Evolutionary conservation across 208 protist genomes (phyloP).

Genomic region (Leishmania martiniquensis): DNA sequence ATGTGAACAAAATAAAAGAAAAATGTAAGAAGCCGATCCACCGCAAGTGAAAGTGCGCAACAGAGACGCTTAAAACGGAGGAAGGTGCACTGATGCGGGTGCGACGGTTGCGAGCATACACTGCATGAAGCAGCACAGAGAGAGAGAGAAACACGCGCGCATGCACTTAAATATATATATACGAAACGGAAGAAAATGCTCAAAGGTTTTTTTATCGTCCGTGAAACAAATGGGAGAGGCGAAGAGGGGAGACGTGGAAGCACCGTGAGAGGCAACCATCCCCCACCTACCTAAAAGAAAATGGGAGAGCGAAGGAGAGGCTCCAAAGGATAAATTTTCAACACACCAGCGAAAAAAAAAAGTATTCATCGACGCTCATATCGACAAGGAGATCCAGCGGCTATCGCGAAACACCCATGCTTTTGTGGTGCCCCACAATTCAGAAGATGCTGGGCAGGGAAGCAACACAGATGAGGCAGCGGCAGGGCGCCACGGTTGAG

Average conservation of each 20-base stretch:
- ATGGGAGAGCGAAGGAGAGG: background rate
- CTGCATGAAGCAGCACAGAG: too few relatives aligned
- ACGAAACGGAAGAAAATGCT: background rate
- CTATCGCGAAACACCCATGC: conserved; percentile 26
- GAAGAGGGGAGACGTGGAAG: background rate
- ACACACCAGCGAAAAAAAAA: background rate
- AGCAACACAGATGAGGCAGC: background rate
- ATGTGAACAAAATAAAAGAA: background rate
- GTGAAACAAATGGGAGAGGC: background rate
- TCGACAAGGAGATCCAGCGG: conserved; percentile 20
- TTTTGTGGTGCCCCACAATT: conserved; percentile 13
- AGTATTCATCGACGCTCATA: conserved; percentile 2
- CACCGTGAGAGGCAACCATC: too few relatives aligned
- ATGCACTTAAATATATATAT: background rate
- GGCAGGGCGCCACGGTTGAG: background rate
- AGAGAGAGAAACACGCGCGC: background rate
- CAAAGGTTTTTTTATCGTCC: background rate
- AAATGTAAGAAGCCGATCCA: background rate
- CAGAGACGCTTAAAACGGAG: too few relatives aligned
- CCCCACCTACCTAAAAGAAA: too few relatives aligned
- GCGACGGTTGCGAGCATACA: background rate
- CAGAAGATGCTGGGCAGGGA: background rate
- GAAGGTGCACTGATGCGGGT: background rate
- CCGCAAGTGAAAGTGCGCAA: too few relatives aligned
- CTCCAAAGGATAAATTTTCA: background rate